Conservation (phyloP, 2,329 filamentous ascomycete genomes). For the Ophiocordyceps unilateralis region DNA sequence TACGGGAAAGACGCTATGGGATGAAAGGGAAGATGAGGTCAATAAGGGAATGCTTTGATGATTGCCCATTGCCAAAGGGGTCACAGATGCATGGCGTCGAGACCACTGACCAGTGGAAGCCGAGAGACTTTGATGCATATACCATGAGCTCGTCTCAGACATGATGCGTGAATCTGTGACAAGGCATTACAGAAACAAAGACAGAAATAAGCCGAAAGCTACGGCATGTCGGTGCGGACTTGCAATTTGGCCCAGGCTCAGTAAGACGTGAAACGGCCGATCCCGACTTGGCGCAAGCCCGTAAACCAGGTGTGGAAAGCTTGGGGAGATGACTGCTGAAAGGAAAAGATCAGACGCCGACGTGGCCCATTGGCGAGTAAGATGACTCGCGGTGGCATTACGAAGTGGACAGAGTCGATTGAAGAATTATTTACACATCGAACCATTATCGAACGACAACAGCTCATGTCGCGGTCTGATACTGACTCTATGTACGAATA, state of each 20-base stretch:
- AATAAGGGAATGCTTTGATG: conserved; percentile 73
- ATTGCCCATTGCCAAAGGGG: background rate
- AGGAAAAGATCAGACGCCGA: background rate
- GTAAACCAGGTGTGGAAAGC: background rate
- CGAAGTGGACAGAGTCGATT: background rate
- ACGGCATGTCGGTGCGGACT: too few species aligned
- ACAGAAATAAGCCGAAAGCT: background rate
- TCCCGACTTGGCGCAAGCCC: background rate
- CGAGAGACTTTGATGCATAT: background rate
- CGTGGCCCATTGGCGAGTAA: background rate
- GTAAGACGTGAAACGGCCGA: background rate
- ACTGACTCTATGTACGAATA: too few species aligned
- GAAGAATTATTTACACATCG: background rate
- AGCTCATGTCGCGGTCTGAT: background rate
- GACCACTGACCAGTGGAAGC: background rate
- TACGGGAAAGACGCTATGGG: conserved; percentile 95
- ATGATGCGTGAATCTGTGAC: background rate
- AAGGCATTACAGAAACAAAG: background rate
- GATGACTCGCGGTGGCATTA: background rate
- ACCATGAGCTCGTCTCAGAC: background rate
- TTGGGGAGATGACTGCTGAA: background rate
- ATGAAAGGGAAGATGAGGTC: conserved; percentile 83
- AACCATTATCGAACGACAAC: background rate
- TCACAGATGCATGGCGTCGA: background rate
- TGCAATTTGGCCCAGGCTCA: too few species aligned